Conservation (phyloP, 352 stramenopile genomes). For the Globisporangium barbulae region DNA sequence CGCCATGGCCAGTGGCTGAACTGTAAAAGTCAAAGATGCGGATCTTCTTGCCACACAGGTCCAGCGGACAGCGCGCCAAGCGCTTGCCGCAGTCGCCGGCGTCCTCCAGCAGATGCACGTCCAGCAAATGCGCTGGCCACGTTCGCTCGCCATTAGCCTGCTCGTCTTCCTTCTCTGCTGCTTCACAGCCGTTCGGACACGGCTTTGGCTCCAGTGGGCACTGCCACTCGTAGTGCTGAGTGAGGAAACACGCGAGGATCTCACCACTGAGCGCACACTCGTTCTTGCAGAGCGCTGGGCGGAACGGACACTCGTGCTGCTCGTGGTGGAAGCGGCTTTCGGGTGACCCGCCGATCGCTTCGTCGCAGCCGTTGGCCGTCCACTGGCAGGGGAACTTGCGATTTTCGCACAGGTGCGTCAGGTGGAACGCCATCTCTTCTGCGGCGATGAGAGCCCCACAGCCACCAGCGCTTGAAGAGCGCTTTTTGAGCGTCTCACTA, state of each 20-base stretch:
- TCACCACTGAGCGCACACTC: conserved; percentile 35
- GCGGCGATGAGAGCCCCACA: conserved; percentile 41
- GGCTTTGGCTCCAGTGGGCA: conserved; percentile 42
- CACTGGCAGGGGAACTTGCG: conserved; percentile 54
- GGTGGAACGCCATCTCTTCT: conserved; percentile 65
- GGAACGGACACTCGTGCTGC: conserved; percentile 52
- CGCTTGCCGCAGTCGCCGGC: conserved; percentile 44
- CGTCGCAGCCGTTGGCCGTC: conserved; percentile 39
- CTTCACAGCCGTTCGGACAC: conserved; percentile 33
- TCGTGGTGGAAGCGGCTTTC: conserved; percentile 54
- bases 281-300: conserved; percentile 45
- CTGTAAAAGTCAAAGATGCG: conserved; percentile 33
- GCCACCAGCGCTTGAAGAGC: conserved; percentile 18
- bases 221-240: conserved; percentile 68
- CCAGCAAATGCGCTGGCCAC: conserved; percentile 35
- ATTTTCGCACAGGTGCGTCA: conserved; percentile 42
- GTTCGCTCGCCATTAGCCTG: not conserved
- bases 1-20: not conserved
- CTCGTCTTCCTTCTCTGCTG: not conserved
- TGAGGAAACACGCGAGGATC: conserved; percentile 45
- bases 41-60: conserved; percentile 69
- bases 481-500: conserved; percentile 9
- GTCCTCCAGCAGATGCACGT: conserved; percentile 41
- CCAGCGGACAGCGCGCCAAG: conserved; percentile 39
- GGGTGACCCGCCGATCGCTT: conserved; percentile 32